Base-by-base conservation (phyloP, 192 early-diverging fungal species). In the Geranomyces michiganensis region DNA sequence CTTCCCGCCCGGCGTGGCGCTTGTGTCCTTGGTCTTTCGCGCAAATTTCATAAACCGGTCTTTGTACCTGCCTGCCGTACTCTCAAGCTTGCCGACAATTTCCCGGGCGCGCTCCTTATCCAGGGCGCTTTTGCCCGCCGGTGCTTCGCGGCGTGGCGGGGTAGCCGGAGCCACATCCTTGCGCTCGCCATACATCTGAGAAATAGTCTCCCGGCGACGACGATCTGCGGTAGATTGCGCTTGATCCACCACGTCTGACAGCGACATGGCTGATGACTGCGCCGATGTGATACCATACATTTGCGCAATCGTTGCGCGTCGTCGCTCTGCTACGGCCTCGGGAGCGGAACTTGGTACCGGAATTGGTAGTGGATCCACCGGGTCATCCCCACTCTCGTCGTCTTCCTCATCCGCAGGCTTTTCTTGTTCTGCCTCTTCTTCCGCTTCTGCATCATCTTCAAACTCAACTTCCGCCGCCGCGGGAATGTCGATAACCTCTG, bases 181-280 rank as follows among this genome's bases (percentile, higher is more conserved):
- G 2, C 29, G 58, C 29, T 60, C 31, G 51, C 51, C 58, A 33
- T 60, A 60, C 58, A 60, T 60, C 19, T 60, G 58, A 27, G 58
- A 27, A 29, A 60, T 60, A 7, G 58, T 60, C 17, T 60, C 58
- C 10, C 58, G 58, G 15, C 58, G 58, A 27, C 58, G 58, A 60
- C 31, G 58, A 2, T 60, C 58, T 4, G 51, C 4, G 24, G 51
- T 41, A 41, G 36, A 41, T 10, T 41, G 24, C 51, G 51, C 15
- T n/a, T 53, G n/a, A 53, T n/a, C 19, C 58, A 32, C 17, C 24
- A 32, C 58, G 26, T 55, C 58, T 60, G 24, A 19, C 30, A 33
- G 58, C 58, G 51, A n/a, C 7, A 14, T 8, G 3, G 51, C 51
- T 27, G 51, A 55, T 15, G 51, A 55, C 15, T 4, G 15, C 15